phyloP scores from a whole-genome alignment of 805 yeast genomes.

The Pichia gijzeniarum region DNA sequence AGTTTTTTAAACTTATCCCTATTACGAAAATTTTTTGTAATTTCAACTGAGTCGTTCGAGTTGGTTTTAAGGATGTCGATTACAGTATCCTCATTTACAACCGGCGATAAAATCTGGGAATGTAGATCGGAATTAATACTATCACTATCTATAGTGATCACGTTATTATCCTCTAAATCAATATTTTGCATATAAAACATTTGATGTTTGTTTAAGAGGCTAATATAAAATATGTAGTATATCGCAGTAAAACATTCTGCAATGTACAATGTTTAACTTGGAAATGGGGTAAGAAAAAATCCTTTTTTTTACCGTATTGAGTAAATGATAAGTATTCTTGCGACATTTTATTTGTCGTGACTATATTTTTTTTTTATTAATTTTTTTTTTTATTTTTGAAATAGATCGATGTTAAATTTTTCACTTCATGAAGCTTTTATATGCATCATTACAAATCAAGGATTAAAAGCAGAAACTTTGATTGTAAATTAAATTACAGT shows the following conservation, averaged over 20 bases:
- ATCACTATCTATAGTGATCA: background rate
- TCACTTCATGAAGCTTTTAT: too few relatives aligned
- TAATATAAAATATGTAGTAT: too few relatives aligned
- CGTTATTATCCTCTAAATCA: background rate
- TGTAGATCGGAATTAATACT: conserved; percentile 3
- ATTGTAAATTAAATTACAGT: too few relatives aligned
- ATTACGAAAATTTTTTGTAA: background rate
- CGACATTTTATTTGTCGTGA: too few relatives aligned
- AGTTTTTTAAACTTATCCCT: conserved; percentile 1
- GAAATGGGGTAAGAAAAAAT: background rate
- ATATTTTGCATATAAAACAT: background rate
- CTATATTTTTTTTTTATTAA: too few relatives aligned
- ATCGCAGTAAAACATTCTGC: too few relatives aligned
- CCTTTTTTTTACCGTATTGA: background rate
- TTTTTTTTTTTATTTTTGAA: too few relatives aligned
- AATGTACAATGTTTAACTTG: too few relatives aligned
- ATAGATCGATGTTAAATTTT: too few relatives aligned
- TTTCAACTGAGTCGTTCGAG: background rate
- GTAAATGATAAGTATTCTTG: background rate
- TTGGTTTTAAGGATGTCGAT: background rate
- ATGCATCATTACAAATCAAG: too few relatives aligned
- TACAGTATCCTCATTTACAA: conserved; percentile 1
- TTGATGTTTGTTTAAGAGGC: too few relatives aligned
- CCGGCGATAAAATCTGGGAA: background rate
- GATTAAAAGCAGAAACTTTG: too few relatives aligned